phyloP scores from a whole-genome alignment of 2,329 filamentous ascomycete species.

The Aspergillus jensenii region DNA sequence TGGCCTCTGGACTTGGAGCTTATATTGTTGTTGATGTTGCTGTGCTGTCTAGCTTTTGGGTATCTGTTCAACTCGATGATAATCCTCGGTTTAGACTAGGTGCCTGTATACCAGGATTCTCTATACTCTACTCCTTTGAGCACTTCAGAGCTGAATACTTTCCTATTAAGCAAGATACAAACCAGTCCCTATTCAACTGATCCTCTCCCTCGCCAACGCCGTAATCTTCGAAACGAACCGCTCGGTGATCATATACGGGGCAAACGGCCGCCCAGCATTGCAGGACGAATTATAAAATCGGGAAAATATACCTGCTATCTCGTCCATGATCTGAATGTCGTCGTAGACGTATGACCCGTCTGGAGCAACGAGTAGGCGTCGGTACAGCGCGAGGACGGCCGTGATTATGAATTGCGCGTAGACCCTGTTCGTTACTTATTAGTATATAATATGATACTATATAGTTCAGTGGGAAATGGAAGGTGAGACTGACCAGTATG shows the following conservation, averaged over 20 bases:
- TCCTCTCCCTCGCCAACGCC: background rate
- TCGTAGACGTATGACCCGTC: background rate
- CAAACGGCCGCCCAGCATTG: background rate
- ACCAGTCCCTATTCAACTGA: too few relatives aligned
- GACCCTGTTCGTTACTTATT: background rate
- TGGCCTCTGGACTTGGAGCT: too few relatives aligned
- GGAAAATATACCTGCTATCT: background rate
- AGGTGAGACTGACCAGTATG: background rate
- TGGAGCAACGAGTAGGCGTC: background rate
- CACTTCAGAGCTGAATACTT: too few relatives aligned
- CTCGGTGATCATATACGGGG: background rate
- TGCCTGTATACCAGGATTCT: too few relatives aligned
- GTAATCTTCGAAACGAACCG: background rate
- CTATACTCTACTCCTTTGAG: too few relatives aligned
- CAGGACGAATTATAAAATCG: background rate
- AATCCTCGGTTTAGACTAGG: too few relatives aligned
- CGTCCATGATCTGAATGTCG: slow-evolving; percentile 2
- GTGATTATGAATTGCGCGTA: slow-evolving; percentile 8
- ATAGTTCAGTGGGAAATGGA: background rate
- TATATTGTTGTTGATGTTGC: too few relatives aligned
- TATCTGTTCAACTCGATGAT: too few relatives aligned
- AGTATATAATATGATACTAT: background rate
- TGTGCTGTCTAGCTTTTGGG: too few relatives aligned
- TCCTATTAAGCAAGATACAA: too few relatives aligned
- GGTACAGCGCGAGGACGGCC: slow-evolving; percentile 1